Evolutionary conservation across 192 early-diverging fungal species (phyloP), one percentile per base, ranked within the genome.

Genomic region (Entrophospora sp.): DNA sequence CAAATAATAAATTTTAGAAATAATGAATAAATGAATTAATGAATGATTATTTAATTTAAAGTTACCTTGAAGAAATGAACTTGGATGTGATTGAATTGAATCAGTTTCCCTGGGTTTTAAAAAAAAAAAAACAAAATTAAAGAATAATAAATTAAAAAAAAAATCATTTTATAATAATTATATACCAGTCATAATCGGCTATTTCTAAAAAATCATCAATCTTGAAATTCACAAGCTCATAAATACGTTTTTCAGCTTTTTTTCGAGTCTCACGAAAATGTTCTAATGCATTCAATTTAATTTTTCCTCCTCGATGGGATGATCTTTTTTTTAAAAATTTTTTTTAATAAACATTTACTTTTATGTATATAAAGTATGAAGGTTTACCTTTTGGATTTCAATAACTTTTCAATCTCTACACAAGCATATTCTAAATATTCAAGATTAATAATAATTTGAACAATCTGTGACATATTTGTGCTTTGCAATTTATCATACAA

Each of bases 401-500:
- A 63, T n/a, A 91, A 69, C 55, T 79, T 70, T 75, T 94, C 92
- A 72, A 93, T 86, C 68, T 92, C 85, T 0, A 66, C 67, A 52
- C 86, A 88, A 0, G 84, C 85, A 32, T 76, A 64, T 57, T 85
- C 79, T 64, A 91, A 88, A 55, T 80, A 91, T 58, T 91, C 88
- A 24, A 89, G 70, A 65, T 94, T 93, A 69, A 89, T 82, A 38
- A 92, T 82, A 22, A 92, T 90, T 68, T 94, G 92, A n/a, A 88
- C 79, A 52, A 88, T 90, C 59, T 89, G 85, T 1, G 87, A 85
- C n/a, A 94, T 72, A 61, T 85, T 90, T 44, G 75, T 81, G 3
- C 78, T 82, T 65, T 78, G 75, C 13, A 93, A 72, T 61, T 86
- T 88, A 32, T 82, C 76, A 24, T 84, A 58, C 51, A 91, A 70